These are phyloP conservation scores for Pythium diclinum DNA, from an alignment of 352 stramenopile genomes.

Conservation along the genomic window DNA sequence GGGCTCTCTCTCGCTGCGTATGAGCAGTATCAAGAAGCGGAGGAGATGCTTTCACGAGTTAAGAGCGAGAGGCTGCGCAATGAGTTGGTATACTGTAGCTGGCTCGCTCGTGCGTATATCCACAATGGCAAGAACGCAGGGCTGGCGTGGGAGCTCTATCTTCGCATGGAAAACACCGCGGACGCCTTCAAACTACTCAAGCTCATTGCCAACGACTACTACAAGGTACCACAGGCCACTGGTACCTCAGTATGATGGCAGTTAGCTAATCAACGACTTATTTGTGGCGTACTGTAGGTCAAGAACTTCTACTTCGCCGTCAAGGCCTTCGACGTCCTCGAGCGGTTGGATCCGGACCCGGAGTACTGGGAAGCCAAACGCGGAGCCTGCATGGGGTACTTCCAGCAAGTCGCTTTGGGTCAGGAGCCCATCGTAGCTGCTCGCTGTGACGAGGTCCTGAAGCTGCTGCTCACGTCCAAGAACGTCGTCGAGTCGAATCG, in stretches of 20 bases:
- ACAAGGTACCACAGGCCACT: slow-evolving; percentile 24
- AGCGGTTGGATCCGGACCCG: slow-evolving; percentile 61
- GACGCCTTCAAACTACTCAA: slow-evolving; percentile 54
- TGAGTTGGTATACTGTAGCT: slow-evolving; percentile 44
- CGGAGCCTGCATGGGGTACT: slow-evolving; percentile 62
- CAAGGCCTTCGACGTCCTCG: slow-evolving; percentile 75
- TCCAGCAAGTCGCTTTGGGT: slow-evolving; percentile 47
- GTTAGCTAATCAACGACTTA: no score
- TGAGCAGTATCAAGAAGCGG: slow-evolving; percentile 44
- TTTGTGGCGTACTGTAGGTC: background rate
- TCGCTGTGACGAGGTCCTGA: slow-evolving; percentile 48
- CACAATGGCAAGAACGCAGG: slow-evolving; percentile 25
- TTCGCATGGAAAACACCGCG: slow-evolving; percentile 46
- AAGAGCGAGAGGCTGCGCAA: slow-evolving; percentile 30
- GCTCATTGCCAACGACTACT: slow-evolving; percentile 70
- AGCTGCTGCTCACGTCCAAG: slow-evolving; percentile 50
- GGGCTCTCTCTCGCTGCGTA: slow-evolving; percentile 50
- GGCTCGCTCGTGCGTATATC: slow-evolving; percentile 63
- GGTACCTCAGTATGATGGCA: no score
- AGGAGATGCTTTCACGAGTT: slow-evolving; percentile 55
- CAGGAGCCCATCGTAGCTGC: slow-evolving; percentile 24
- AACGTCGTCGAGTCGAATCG: slow-evolving; percentile 51
- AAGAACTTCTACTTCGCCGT: slow-evolving; percentile 59
- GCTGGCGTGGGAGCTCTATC: slow-evolving; percentile 64
- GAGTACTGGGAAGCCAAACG: slow-evolving; percentile 80